A percentile compares a stretch with the other conserved stretches of the same genome.
These are phyloP conservation scores for Hypoxylon lienhwacheense DNA, from an alignment of 495 filamentous ascomycete genomes.

Conservation along the genomic window DNA sequence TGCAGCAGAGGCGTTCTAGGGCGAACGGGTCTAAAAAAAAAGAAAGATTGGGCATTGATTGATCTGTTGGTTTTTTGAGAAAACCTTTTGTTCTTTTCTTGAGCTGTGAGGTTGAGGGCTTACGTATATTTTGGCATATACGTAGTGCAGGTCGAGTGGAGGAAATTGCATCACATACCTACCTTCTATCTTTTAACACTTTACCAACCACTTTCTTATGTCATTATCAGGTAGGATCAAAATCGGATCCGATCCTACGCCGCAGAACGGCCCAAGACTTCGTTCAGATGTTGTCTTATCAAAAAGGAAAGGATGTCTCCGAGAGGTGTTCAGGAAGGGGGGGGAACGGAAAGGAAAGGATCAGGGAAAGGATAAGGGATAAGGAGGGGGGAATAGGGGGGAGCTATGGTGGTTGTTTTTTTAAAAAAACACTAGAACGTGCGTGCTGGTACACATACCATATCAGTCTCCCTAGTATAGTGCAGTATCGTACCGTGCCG, in stretches of 20 bases:
- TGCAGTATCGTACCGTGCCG: too few species aligned
- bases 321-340: too few species aligned
- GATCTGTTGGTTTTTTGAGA: neutral
- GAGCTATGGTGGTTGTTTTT: too few species aligned
- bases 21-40: slow-evolving; percentile 31
- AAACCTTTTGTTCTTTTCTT: neutral
- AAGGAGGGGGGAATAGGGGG: too few species aligned
- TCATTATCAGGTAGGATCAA: too few species aligned
- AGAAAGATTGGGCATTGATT: neutral
- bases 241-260: neutral
- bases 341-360: too few species aligned
- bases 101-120: neutral
- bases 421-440: too few species aligned
- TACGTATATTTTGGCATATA: too few species aligned
- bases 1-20: slow-evolving; percentile 37
- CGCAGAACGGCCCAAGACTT: neutral
- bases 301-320: neutral
- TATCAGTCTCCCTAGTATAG: too few species aligned
- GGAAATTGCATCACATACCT: neutral
- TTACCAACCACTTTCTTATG: slow-evolving; percentile 7
- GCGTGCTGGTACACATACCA: too few species aligned
- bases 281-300: neutral
- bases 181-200: slow-evolving; percentile 1
- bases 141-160: neutral
- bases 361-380: too few species aligned